phyloP scores from a whole-genome alignment of 257 asterid genomes.

The Craterostigma plantagineum region DNA sequence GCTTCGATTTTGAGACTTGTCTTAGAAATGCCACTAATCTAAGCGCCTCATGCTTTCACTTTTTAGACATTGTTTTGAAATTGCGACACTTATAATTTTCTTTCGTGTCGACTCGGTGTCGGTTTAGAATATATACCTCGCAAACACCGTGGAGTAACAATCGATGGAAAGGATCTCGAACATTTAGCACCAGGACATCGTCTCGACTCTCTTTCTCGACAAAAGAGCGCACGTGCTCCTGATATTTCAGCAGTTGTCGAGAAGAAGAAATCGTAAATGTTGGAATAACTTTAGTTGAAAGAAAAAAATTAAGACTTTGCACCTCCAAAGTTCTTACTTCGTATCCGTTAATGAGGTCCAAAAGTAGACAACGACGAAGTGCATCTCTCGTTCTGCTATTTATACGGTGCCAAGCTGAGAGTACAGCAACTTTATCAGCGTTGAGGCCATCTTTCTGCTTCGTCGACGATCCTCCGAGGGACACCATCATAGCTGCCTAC shows the following conservation, averaged over 20 bases:
- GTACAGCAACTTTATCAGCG: slow-evolving; percentile 65
- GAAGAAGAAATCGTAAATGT: neutral
- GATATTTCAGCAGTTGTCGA: slow-evolving; percentile 3
- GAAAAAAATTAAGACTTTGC: too few species aligned
- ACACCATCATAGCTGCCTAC: slow-evolving; percentile 50
- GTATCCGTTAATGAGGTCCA: slow-evolving; percentile 46
- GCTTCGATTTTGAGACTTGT: too few species aligned
- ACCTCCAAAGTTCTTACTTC: slow-evolving; percentile 65
- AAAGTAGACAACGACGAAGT: slow-evolving; percentile 59
- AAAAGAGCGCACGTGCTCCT: slow-evolving; percentile 53
- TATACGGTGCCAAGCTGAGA: slow-evolving; percentile 90
- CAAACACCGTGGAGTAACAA: slow-evolving; percentile 80
- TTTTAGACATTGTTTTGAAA: too few species aligned
- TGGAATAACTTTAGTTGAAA: neutral
- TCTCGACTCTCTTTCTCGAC: slow-evolving; percentile 31
- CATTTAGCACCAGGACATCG: slow-evolving; percentile 42
- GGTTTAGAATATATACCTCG: slow-evolving; percentile 34
- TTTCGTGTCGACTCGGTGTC: neutral
- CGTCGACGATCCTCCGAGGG: slow-evolving; percentile 26
- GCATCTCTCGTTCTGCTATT: slow-evolving; percentile 76
- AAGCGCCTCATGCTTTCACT: too few species aligned
- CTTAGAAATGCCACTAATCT: too few species aligned
- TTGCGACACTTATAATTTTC: too few species aligned
- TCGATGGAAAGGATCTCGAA: slow-evolving; percentile 85
- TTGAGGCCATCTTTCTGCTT: slow-evolving; percentile 27